Evolutionary conservation across 2,329 filamentous ascomycete genomes (phyloP), one percentile per base, ranked within the genome.

Genomic region (Xylariales sp.): DNA sequence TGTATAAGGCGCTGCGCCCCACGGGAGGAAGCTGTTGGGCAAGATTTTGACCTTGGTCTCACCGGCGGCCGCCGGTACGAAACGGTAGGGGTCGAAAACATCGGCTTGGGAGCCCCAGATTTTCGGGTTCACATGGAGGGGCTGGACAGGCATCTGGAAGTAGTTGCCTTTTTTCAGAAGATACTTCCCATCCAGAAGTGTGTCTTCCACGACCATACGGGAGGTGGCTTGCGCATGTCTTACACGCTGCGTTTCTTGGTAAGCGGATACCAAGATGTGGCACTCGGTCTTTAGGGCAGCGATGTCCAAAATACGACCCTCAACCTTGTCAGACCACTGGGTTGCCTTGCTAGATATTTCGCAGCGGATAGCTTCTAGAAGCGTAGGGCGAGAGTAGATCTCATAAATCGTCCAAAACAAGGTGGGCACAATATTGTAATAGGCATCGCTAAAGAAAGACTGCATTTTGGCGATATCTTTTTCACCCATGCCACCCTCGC

Each of bases 341-440:
- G 61, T 14, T 3, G 56, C 55, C 29, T 60, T 54, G 3, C 22
- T 32, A 3, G 38, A 45, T 4, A 73, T 51, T 42, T 73, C 70
- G 2, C 58, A 40, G 0, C 68, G 59, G 12, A 73, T 51, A 15
- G 64, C 59, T 0, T 46, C 39, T 4, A 72, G 57, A 0, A 72
- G 51, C 0, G 51, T 50, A 0, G 64, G 60, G 1, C 62, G 55
- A 4, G 63, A 63, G 49, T 59, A 68, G 15, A 74, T 51, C 28
- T 70, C 58, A 47, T 59, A 63, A 0, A 73, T 29, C 3, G 65
- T 42, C 70, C 70, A 74, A 50, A 73, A 74, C 2, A 54, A 52
- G 2, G 66, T 57, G 0, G 65, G 64, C 10, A 60, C 52, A 0
- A 66, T 66, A 47, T 74, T 74, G 3, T 67, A 51, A 22, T 67